Evolutionary conservation across 305 asterid genomes (phyloP), one percentile per base, ranked within the genome.

Genomic region (Euphrasia arctica): DNA sequence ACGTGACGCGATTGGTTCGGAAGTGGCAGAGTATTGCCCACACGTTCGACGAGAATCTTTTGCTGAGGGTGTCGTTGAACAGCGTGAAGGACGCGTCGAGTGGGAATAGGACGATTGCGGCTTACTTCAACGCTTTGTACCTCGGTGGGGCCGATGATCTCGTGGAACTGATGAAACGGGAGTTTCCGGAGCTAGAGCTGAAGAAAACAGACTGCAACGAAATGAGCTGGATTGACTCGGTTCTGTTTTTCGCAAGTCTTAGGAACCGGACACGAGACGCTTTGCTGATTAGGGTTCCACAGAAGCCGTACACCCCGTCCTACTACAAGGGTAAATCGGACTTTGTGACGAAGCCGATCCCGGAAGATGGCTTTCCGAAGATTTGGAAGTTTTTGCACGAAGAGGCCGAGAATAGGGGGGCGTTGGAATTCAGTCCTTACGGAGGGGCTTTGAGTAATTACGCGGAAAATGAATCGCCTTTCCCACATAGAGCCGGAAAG

Each of bases 381-480:
- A 32, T 76, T 2, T 68, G 68, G 75, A 13, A 18, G 12, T 36
- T 39, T 1, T 27, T 72, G 0, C 7, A 18, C 0, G 51, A 72
- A 56, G 61, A 49, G 4, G 77, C n/a, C 9, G 64, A 15, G 32
- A 36, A 58, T 0, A 22, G 2, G 7, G 58, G 74, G 0, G 71
- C 60, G 52, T 8, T 78, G 59, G 72, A 72, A 60, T 66, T 78
- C 61, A 78, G 80, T 49, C 80, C 80, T 0, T 78, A 66, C 3
- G 83, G 83, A 48, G 80, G 83, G 34, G 67, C 22, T 2, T n/a
- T 78, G 52, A 66, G 49, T 15, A 3, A 28, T 0, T 54, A 48
- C 39, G 55, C 76, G 0, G 78, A 72, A 66, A 55, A 68, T 14
- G 76, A 67, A 48, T 70, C 66, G 13, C 78, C 80, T 9, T 75